Conservation (phyloP, 2,329 filamentous ascomycete genomes). For the Botryotinia convoluta region DNA sequence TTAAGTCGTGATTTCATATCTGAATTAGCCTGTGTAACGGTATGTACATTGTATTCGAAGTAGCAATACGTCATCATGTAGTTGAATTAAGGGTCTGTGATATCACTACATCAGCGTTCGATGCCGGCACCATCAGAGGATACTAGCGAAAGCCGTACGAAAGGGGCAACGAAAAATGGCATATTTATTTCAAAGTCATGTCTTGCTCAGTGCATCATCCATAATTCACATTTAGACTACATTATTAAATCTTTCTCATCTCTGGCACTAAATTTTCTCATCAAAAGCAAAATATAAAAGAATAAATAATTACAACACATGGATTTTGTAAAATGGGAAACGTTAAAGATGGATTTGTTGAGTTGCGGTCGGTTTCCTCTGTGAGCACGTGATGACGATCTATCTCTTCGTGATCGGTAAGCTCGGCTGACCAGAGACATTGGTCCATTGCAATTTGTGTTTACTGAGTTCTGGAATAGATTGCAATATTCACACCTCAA, state of each 20-base stretch:
- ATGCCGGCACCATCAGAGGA: not conserved
- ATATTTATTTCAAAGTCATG: not conserved
- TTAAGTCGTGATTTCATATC: too few relatives aligned
- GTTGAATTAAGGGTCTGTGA: too few relatives aligned
- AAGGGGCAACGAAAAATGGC: too few relatives aligned
- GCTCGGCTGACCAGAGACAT: not conserved
- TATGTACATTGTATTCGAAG: too few relatives aligned
- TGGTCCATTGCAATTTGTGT: not conserved
- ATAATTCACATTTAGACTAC: not conserved
- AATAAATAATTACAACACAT: not conserved
- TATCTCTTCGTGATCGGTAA: not conserved
- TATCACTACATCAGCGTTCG: too few relatives aligned
- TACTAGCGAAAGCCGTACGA: too few relatives aligned
- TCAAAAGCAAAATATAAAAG: not conserved
- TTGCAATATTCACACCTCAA: not conserved
- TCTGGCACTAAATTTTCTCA: not conserved
- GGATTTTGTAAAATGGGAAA: not conserved
- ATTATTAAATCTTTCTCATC: accelerated
- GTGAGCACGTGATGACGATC: not conserved
- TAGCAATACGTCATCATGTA: too few relatives aligned
- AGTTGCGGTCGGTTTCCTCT: not conserved
- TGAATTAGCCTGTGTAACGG: too few relatives aligned
- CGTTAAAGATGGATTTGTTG: not conserved
- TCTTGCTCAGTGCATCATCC: not conserved
- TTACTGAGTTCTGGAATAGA: not conserved